Evolutionary conservation across 1,139 yeast species (phyloP), one percentile per base, ranked within the genome.

Genomic region (Keqinozyma sinolaborantium): DNA sequence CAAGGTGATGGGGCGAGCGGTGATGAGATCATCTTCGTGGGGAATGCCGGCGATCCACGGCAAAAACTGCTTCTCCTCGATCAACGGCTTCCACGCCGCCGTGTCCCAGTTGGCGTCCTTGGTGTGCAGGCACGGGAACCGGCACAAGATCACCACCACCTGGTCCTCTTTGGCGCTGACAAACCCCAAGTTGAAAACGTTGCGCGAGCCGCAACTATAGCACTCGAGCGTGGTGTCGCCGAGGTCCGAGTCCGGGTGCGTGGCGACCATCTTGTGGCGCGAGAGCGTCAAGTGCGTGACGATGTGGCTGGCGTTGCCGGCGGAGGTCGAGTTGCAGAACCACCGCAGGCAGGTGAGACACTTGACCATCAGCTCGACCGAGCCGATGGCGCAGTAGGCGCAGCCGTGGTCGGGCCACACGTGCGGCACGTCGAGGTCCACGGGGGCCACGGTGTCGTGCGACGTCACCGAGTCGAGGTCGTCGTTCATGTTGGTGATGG

Each of bases 141-240:
- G 77, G 60, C 97, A 90, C 30, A 90, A 62, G 26, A 88, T 73
- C 7, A 90, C 95, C 42, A 90, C 92, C 29, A 87, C 90, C 4
- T 90, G 82, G 45, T 86, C 95, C 39, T 81, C 77, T 47, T 85
- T 86, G 4, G 97, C 96, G 21, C 90, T 75, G 12, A 90, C 95
- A 58, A 82, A 87, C 1, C 97, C 97, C 28, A 90, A 64, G 19
- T 83, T 68, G 48, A 90, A 90, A 4, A 83, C 85, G 47, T 88
- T 90, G 38, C 70, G 77, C 50, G 77, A 78, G 15, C 96, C 96
- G 64, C 97, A 90, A 50, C 82, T 83, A 59, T 88, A 90, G 60
- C 97, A 90, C 54, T 90, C 97, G 39, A 90, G 63, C 2, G 79
- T 72, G 3, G 92, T 82, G 35, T 83, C 95, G 10, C 97, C 97